Percentiles rank a stretch among this genome's conserved stretches.
Evolutionary conservation across 2,329 filamentous ascomycete genomes (phyloP).

Genomic region (Diaporthe caulivora): DNA sequence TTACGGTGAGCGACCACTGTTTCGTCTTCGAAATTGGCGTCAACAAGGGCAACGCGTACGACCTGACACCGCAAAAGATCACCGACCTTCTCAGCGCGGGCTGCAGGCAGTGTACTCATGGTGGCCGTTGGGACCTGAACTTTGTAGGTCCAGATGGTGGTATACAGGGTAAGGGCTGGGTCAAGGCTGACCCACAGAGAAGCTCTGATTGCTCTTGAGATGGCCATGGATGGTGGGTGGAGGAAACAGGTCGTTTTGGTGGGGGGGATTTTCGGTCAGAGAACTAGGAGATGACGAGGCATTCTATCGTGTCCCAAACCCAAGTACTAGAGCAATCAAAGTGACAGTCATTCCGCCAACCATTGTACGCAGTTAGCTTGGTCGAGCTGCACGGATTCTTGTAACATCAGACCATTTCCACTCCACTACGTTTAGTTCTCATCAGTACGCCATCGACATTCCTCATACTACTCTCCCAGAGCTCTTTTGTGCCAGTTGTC

Average conservation of each 20-base stretch:
- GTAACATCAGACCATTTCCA: too few species aligned
- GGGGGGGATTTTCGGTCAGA: rapidly evolving
- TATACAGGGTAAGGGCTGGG: background rate
- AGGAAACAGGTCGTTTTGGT: background rate
- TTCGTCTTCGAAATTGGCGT: background rate
- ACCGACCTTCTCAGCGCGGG: background rate
- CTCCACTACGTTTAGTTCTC: too few species aligned
- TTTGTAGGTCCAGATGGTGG: background rate
- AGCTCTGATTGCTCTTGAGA: background rate
- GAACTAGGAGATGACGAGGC: background rate
- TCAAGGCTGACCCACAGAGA: background rate
- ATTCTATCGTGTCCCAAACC: background rate
- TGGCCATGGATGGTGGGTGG: background rate
- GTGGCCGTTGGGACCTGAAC: background rate
- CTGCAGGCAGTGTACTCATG: rapidly evolving
- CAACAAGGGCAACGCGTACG: background rate
- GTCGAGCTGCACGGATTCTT: too few species aligned
- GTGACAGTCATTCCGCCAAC: too few species aligned
- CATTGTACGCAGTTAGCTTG: too few species aligned
- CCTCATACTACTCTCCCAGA: too few species aligned
- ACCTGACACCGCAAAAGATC: background rate
- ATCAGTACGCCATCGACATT: too few species aligned
- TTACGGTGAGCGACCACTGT: background rate
- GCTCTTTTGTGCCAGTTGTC: too few species aligned
- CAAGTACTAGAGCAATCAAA: too few species aligned